Evolutionary conservation across 2,329 filamentous ascomycete species (phyloP).

Genomic region (Fonsecaea nubica): DNA sequence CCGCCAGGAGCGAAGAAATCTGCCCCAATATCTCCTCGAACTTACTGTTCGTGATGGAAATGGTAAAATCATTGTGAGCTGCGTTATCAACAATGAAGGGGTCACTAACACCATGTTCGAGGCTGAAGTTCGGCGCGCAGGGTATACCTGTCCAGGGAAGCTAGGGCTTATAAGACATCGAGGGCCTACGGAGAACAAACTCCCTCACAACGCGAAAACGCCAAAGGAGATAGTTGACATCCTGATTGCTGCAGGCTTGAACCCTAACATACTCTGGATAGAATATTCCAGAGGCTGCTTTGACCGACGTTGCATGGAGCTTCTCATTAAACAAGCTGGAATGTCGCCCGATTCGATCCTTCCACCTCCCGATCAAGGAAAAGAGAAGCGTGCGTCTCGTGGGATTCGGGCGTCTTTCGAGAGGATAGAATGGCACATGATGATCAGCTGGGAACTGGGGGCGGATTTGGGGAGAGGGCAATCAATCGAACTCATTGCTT

Average conservation of each 20-base stretch:
- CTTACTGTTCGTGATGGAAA: constrained; percentile 19
- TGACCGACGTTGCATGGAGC: constrained; percentile 21
- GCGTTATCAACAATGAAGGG: constrained; percentile 18
- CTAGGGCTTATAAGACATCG: constrained; percentile 8
- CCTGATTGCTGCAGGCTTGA: constrained; percentile 17
- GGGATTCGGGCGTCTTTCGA: background rate
- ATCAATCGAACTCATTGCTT: background rate
- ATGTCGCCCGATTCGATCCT: constrained; percentile 14
- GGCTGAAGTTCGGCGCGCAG: constrained; percentile 3
- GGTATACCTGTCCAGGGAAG: background rate
- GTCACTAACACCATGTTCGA: constrained; percentile 17
- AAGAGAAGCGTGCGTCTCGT: background rate
- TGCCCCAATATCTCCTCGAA: constrained; percentile 10
- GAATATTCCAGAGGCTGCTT: constrained; percentile 17
- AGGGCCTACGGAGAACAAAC: constrained; percentile 7
- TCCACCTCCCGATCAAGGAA: constrained; percentile 2
- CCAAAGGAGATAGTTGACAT: constrained; percentile 16
- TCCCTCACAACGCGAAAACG: constrained; percentile 16
- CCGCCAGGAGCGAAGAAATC: background rate
- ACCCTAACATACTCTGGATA: constrained; percentile 15
- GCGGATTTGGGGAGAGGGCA: background rate
- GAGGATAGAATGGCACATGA: background rate
- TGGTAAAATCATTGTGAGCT: constrained; percentile 15
- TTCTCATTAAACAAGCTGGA: constrained; percentile 15
- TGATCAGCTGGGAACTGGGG: background rate